phyloP scores from a whole-genome alignment of 2,329 filamentous ascomycete species.

The Chaetoscypha palmicola region DNA sequence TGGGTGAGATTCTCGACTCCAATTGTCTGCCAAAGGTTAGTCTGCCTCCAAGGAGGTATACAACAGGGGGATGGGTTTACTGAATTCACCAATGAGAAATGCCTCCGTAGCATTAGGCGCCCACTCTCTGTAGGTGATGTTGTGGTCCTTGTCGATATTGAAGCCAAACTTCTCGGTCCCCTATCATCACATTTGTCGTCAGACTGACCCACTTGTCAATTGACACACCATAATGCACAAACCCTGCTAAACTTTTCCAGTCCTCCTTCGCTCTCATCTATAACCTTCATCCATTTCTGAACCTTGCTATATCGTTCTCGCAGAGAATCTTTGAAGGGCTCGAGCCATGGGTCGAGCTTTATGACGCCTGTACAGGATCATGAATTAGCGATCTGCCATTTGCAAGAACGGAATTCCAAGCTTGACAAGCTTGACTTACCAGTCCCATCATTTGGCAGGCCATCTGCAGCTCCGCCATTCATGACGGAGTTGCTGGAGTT shows the following conservation, averaged over 20 bases:
- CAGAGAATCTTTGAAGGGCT: constrained; percentile 73
- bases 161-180: constrained; percentile 84
- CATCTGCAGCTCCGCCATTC: constrained; percentile 36
- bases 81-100: constrained; percentile 90
- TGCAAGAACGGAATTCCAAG: background rate
- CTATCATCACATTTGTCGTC: constrained; percentile 37
- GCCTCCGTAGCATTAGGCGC: constrained; percentile 82
- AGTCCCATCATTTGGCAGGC: constrained; percentile 62
- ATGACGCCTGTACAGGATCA: constrained; percentile 59
- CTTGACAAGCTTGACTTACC: constrained; percentile 49
- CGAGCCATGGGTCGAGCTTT: constrained; percentile 81
- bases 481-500: constrained; percentile 25
- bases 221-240: constrained; percentile 24
- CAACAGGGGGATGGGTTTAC: constrained; percentile 38
- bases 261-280: constrained; percentile 79
- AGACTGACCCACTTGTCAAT: background rate
- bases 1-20: constrained; percentile 74
- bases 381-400: constrained; percentile 15
- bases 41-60: constrained; percentile 8
- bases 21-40: constrained; percentile 55
- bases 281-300: constrained; percentile 77
- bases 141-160: constrained; percentile 72
- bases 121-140: constrained; percentile 92
- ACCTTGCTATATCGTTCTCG: constrained; percentile 71
- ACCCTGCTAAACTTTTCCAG: constrained; percentile 86